A percentile compares a stretch with the other conserved stretches of the same genome.
phyloP scores from a whole-genome alignment of 305 asterid species.

The Fraxinus sp. region DNA sequence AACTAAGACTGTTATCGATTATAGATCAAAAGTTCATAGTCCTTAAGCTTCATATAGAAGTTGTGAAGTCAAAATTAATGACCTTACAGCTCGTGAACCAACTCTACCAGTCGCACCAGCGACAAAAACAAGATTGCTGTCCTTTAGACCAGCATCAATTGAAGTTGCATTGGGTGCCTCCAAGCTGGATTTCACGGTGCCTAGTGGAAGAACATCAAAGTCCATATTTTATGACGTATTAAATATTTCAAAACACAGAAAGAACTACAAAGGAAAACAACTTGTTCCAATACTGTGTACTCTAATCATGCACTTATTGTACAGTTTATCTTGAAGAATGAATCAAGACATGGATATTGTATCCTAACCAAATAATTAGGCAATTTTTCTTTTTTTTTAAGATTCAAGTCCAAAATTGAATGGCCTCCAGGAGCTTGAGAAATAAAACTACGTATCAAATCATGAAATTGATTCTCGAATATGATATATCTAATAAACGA shows the following conservation, averaged over 20 bases:
- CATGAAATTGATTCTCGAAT: background rate
- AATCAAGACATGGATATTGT: background rate
- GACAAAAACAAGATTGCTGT: constrained; percentile 68
- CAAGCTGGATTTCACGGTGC: constrained; percentile 41
- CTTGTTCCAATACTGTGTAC: background rate
- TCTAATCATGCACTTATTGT: background rate
- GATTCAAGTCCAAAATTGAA: background rate
- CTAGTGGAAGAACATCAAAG: constrained; percentile 29
- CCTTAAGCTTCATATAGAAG: background rate
- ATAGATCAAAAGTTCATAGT: background rate
- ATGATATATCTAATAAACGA: background rate
- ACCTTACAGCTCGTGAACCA: constrained; percentile 96
- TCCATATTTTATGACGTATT: background rate
- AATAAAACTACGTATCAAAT: background rate
- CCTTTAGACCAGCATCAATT: constrained; percentile 43
- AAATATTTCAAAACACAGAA: background rate
- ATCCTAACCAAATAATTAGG: background rate
- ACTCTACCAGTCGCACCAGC: constrained; percentile 97
- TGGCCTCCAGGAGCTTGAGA: background rate
- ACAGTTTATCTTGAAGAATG: background rate
- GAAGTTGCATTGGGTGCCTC: constrained; percentile 48
- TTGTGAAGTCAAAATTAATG: constrained; percentile 8
- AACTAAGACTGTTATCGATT: constrained; percentile 21
- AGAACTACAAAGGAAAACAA: background rate
- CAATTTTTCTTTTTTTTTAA: background rate